Base-by-base conservation (phyloP, 495 filamentous ascomycete species). In the Thozetella sp. region DNA sequence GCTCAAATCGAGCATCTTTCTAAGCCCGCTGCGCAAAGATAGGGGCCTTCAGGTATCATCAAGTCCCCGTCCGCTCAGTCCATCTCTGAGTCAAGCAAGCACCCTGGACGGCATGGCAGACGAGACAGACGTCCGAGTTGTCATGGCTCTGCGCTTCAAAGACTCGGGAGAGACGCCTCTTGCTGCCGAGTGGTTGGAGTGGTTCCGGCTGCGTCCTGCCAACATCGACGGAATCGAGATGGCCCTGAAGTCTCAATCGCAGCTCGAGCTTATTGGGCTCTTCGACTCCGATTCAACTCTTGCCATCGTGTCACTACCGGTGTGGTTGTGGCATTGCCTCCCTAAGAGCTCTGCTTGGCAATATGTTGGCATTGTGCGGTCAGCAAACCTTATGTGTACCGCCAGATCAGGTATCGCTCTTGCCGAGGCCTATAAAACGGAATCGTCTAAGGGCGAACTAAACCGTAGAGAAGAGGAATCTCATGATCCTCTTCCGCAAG, bases 201-300 rank as follows among this genome's bases (percentile, higher is more conserved):
- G 43, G n/a, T 13, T 48, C n/a, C 43, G 43, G 4, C 43, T 48
- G 11, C 43, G 43, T n/a, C 43, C 43, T 10, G 43, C 43, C 43
- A 48, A 48, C 43, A 48, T 48, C 20, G 43, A 48, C 43, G 43
- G 43, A 4, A 48, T 48, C 43, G 43, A 48, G n/a, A 11, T 48
- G 43, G 43, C 43, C 4, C n/a, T 48, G 10, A 20, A 48, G 43
- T 48, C 43, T 19, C n/a, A 48, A 20, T 11, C 43, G n/a, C 43
- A 48, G 43, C 43, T 48, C 10, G 43, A 48, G n/a, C 11, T 20
- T n/a, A 48, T 48, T n/a, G 10, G 43, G 12, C 43, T 48, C 3
- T 11, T 48, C n/a, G 43, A 48, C n/a, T 48, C 43, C 9, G 43
- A 48, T 20, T 48, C 43, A 10, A 48, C 43, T 3, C n/a, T 48